A percentile compares a stretch with the other conserved stretches of the same genome.
phyloP scores from a whole-genome alignment of 192 early-diverging fungal genomes.

The Backusella mclennaniae region DNA sequence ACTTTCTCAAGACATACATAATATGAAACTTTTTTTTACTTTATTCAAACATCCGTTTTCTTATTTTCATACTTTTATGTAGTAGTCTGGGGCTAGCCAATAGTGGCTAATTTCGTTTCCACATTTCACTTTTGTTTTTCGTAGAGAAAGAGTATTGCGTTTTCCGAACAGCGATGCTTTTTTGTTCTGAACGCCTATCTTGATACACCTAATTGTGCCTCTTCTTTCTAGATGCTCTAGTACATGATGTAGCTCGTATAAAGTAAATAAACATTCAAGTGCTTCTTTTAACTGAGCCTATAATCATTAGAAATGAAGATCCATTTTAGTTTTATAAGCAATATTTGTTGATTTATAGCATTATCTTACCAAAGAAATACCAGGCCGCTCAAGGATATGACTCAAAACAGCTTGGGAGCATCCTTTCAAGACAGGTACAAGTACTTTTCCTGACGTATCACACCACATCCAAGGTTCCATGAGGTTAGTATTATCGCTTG shows the following conservation, averaged over 20 bases:
- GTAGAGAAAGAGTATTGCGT: not conserved
- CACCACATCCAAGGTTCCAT: slow-evolving; percentile 8
- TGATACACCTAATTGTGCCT: not conserved
- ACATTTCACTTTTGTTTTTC: not conserved
- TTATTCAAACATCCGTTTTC: not conserved
- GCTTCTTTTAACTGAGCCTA: not conserved
- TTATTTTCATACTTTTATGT: not conserved
- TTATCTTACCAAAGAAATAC: not conserved
- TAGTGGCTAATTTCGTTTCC: slow-evolving; percentile 4
- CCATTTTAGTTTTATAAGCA: not conserved
- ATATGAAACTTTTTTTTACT: not conserved
- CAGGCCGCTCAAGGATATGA: not conserved
- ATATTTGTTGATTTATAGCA: not conserved
- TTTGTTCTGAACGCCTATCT: not conserved
- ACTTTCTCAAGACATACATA: too few species aligned
- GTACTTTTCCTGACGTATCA: not conserved
- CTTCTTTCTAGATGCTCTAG: not conserved
- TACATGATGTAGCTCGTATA: not conserved
- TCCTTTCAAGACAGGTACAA: not conserved
- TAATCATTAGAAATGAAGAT: not conserved
- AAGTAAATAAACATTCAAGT: not conserved
- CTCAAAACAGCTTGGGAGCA: not conserved
- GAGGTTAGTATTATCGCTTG: not conserved
- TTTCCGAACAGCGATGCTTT: not conserved
- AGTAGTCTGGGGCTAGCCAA: not conserved